A percentile compares a stretch with the other conserved stretches of the same genome.
Conservation (phyloP, 2,329 filamentous ascomycete species). For the Lachnellula suecica region DNA sequence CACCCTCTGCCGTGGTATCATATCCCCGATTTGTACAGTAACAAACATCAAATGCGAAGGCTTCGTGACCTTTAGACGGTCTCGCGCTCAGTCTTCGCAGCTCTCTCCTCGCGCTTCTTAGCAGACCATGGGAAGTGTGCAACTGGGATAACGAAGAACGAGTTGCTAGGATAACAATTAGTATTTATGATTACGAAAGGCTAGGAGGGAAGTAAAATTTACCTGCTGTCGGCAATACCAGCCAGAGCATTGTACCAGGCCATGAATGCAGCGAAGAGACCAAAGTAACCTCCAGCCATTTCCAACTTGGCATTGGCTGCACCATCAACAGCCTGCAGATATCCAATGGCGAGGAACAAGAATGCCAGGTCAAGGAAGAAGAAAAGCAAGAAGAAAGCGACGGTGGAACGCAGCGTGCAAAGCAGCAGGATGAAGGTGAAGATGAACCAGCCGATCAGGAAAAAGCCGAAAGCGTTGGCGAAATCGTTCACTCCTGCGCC, state of each 20-base stretch:
- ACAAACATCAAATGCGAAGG: not conserved
- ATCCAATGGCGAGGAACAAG: constrained; percentile 51
- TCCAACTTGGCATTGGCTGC: constrained; percentile 49
- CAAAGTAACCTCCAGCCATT: constrained; percentile 75
- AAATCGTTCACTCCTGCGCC: constrained; percentile 37
- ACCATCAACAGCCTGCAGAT: constrained; percentile 28
- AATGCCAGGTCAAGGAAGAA: constrained; percentile 58
- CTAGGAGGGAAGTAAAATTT: constrained; percentile 28
- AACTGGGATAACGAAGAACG: constrained; percentile 89
- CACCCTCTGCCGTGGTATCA: not conserved
- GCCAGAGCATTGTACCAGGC: constrained; percentile 88
- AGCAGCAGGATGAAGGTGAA: constrained; percentile 58
- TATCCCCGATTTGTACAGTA: too few relatives aligned
- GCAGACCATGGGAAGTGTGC: constrained; percentile 95
- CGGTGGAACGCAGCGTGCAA: constrained; percentile 57
- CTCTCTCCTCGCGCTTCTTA: constrained; percentile 62
- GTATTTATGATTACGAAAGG: constrained; percentile 18
- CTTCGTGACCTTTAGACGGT: constrained; percentile 23
- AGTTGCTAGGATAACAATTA: constrained; percentile 60
- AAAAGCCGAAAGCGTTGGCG: constrained; percentile 54
- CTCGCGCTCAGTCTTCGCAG: constrained; percentile 46
- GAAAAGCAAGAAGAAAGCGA: constrained; percentile 61
- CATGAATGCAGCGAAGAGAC: constrained; percentile 76
- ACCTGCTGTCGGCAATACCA: constrained; percentile 74
- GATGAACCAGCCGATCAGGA: constrained; percentile 62